A percentile compares a stretch with the other conserved stretches of the same genome.
Conservation (phyloP, 768 basidiomycete species). For the Udeniomyces megalosporus region DNA sequence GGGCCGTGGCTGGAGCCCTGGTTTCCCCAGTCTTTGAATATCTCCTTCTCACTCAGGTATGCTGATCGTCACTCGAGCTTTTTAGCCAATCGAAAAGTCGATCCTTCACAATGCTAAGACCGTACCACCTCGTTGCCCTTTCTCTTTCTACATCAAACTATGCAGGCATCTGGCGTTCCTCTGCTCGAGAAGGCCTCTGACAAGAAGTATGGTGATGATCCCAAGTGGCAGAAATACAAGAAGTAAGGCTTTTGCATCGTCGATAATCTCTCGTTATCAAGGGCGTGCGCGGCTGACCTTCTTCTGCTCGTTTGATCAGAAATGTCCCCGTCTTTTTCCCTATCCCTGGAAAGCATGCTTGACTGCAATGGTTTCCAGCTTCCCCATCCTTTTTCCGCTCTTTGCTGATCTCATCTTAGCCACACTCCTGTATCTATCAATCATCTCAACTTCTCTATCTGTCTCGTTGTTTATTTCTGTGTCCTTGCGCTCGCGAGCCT, state of each 20-base stretch:
- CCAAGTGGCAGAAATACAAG: slow-evolving; percentile 46
- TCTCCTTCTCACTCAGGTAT: slow-evolving; percentile 30
- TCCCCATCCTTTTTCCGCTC: too few relatives aligned
- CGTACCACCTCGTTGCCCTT: neutral
- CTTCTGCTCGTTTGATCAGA: neutral
- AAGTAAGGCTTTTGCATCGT: slow-evolving; percentile 28
- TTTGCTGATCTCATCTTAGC: too few relatives aligned
- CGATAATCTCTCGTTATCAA: neutral
- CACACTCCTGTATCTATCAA: too few relatives aligned
- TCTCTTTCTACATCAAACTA: neutral
- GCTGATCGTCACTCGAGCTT: too few relatives aligned
- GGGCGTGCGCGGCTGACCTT: neutral
- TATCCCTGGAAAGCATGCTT: neutral
- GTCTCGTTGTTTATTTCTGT: too few relatives aligned
- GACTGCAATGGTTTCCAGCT: too few relatives aligned
- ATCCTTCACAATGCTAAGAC: too few relatives aligned
- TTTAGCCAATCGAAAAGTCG: too few relatives aligned
- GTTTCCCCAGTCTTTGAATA: slow-evolving; percentile 51
- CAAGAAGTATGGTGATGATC: slow-evolving; percentile 42
- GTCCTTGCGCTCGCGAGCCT: too few relatives aligned
- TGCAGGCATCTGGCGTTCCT: slow-evolving; percentile 51
- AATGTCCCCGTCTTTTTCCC: neutral
- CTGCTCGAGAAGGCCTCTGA: slow-evolving; percentile 44
- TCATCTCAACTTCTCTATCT: too few relatives aligned
- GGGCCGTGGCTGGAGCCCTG: slow-evolving; percentile 32